Percentiles rank a stretch among this genome's conserved stretches.
Conservation (phyloP, 495 filamentous ascomycete species). For the Aspergillus asperescens region DNA sequence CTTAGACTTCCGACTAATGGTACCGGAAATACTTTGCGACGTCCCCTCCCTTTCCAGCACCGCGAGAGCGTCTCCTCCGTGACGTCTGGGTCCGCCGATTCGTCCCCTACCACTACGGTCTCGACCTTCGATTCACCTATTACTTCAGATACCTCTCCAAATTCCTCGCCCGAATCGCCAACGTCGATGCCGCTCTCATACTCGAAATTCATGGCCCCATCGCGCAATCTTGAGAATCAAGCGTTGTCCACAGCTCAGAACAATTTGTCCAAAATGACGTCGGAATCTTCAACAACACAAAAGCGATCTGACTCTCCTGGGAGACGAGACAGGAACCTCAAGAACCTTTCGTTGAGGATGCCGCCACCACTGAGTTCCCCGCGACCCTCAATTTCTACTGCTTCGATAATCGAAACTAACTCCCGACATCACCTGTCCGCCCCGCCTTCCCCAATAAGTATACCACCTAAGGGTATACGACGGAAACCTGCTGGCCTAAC, state of each 20-base stretch:
- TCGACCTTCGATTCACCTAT: slow-evolving; percentile 87
- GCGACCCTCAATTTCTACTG: slow-evolving; percentile 47
- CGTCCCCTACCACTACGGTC: slow-evolving; percentile 92
- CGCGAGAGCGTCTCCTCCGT: slow-evolving; percentile 60
- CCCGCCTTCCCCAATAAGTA: slow-evolving; percentile 77
- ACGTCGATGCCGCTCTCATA: slow-evolving; percentile 49
- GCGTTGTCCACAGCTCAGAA: slow-evolving; percentile 17
- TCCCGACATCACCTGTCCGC: slow-evolving; percentile 57
- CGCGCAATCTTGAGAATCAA: slow-evolving; percentile 27
- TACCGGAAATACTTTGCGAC: slow-evolving; percentile 30
- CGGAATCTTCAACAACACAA: slow-evolving; percentile 38
- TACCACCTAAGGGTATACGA: slow-evolving; percentile 63
- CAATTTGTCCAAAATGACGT: slow-evolving; percentile 26
- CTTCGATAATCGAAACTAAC: slow-evolving; percentile 38
- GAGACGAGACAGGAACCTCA: slow-evolving; percentile 78
- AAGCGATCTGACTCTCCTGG: slow-evolving; percentile 53
- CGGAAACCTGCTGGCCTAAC: slow-evolving; percentile 75
- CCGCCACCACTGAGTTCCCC: slow-evolving; percentile 45
- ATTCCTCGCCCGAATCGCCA: slow-evolving; percentile 86
- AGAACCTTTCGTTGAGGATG: slow-evolving; percentile 87
- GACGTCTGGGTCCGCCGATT: slow-evolving; percentile 80
- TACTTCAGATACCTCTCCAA: slow-evolving; percentile 83
- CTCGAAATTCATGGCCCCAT: slow-evolving; percentile 32
- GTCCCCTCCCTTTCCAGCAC: slow-evolving; percentile 32
- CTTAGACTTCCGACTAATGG: slow-evolving; percentile 31